Conservation (phyloP, 2,329 filamentous ascomycete species). For the Epicoccum nigrum region DNA sequence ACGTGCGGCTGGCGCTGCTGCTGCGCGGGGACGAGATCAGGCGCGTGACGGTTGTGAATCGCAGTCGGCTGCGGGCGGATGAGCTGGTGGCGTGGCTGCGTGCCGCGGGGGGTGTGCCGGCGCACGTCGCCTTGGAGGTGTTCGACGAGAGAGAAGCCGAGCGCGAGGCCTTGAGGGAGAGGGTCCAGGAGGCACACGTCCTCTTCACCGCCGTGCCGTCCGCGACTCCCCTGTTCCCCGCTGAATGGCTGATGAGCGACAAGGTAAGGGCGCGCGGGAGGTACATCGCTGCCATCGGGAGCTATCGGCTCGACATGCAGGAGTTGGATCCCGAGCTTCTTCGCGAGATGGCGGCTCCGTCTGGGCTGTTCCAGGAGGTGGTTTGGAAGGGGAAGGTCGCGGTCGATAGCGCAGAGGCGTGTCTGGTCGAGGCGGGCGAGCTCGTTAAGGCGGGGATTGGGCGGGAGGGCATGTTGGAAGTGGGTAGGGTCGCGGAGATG, state of each 20-base stretch:
- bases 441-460: conserved; percentile 50
- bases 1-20: conserved; percentile 54
- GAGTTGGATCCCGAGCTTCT: conserved; percentile 56
- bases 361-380: background rate
- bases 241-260: conserved; percentile 37
- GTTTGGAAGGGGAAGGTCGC: conserved; percentile 17
- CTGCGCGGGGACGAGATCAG: conserved; percentile 43
- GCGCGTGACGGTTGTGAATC: conserved; percentile 35
- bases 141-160: background rate
- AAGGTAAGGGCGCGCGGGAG: conserved; percentile 15
- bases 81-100: conserved; percentile 13
- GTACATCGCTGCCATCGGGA: conserved; percentile 39
- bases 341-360: conserved; percentile 20
- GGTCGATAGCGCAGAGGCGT: conserved; percentile 48
- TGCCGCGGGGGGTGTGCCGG: background rate
- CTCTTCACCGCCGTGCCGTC: conserved; percentile 60
- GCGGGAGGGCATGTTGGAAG: conserved; percentile 20
- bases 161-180: conserved; percentile 23
- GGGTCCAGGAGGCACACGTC: conserved; percentile 47
- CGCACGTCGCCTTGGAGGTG: background rate
- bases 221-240: conserved; percentile 52
- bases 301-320: conserved; percentile 51
- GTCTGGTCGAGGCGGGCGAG: conserved; percentile 55
- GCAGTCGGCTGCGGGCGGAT: conserved; percentile 16
- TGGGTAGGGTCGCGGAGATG: conserved; percentile 9